A percentile compares a stretch with the other conserved stretches of the same genome.
phyloP scores from a whole-genome alignment of 108 stramenopile genomes.

The Cylindrotheca closterium region DNA sequence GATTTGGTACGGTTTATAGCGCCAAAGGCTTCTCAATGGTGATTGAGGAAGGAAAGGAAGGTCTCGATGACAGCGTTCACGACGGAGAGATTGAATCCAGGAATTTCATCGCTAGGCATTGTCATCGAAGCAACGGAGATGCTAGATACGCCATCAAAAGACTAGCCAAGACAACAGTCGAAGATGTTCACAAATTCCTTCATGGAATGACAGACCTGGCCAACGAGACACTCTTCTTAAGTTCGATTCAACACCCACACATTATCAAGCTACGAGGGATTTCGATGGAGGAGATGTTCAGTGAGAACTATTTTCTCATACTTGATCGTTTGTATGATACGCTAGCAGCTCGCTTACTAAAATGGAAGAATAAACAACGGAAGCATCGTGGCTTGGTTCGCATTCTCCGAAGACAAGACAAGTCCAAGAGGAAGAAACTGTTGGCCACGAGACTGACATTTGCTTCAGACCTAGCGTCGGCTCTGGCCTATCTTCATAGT shows the following conservation, averaged over 20 bases:
- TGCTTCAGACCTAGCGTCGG: constrained; percentile 12
- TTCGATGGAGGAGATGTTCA: neutral
- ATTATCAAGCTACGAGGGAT: constrained; percentile 22
- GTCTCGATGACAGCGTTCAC: too few species aligned
- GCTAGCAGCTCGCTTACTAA: constrained; percentile 31
- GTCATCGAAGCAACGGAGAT: neutral
- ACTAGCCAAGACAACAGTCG: neutral
- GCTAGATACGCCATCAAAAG: constrained; percentile 13
- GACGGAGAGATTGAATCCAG: too few species aligned
- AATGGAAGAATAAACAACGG: constrained; percentile 26
- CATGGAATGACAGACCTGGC: constrained; percentile 3
- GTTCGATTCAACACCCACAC: constrained; percentile 16
- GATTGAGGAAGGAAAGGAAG: neutral
- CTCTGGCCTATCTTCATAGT: constrained; percentile 15
- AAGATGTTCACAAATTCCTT: neutral
- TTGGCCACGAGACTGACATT: neutral
- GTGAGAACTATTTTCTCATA: constrained; percentile 51
- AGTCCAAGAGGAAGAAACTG: neutral
- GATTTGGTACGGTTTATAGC: constrained; percentile 10
- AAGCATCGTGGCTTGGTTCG: neutral
- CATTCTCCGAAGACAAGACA: neutral
- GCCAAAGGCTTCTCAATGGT: neutral
- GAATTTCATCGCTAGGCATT: neutral
- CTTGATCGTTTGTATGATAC: constrained; percentile 43
- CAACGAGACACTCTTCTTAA: constrained; percentile 6